Evolutionary conservation across 2,329 filamentous ascomycete genomes (phyloP).

Genomic region (Nakataea oryzae): DNA sequence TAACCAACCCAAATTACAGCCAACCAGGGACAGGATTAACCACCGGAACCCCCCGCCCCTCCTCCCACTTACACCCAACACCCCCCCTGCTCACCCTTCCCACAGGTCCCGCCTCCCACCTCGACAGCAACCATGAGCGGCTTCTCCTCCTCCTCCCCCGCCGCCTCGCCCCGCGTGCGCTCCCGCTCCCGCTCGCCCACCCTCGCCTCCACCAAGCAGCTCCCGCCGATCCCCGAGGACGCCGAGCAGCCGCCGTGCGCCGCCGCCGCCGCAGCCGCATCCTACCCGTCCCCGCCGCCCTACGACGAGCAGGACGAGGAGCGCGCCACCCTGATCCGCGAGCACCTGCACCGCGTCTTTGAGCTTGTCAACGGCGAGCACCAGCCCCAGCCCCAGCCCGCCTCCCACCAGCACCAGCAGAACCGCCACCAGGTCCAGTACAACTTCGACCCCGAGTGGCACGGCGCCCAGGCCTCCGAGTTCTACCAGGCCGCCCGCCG

Average conservation of each 20-base stretch:
- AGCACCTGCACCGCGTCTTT: neutral
- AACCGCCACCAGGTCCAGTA: neutral
- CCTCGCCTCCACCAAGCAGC: neutral
- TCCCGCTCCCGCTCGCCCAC: neutral
- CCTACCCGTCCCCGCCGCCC: neutral
- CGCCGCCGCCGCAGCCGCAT: neutral
- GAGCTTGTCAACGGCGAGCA: neutral
- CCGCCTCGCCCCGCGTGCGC: neutral
- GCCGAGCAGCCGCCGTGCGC: neutral
- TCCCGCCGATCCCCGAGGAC: conserved; percentile 1
- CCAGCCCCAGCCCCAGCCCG: neutral
- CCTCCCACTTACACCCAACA: neutral
- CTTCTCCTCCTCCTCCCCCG: neutral
- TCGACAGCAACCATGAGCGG: neutral
- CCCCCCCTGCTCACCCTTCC: neutral
- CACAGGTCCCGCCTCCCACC: no score
- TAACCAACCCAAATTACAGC: no score
- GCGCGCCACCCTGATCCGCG: neutral
- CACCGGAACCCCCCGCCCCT: no score
- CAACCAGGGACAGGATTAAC: no score
- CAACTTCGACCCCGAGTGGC: neutral
- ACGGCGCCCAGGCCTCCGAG: neutral
- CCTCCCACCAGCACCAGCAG: neutral
- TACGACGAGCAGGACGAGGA: neutral
- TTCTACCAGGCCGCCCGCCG: conserved; percentile 2